phyloP scores from a whole-genome alignment of 257 asterid genomes.

The Agastache rugosa region DNA sequence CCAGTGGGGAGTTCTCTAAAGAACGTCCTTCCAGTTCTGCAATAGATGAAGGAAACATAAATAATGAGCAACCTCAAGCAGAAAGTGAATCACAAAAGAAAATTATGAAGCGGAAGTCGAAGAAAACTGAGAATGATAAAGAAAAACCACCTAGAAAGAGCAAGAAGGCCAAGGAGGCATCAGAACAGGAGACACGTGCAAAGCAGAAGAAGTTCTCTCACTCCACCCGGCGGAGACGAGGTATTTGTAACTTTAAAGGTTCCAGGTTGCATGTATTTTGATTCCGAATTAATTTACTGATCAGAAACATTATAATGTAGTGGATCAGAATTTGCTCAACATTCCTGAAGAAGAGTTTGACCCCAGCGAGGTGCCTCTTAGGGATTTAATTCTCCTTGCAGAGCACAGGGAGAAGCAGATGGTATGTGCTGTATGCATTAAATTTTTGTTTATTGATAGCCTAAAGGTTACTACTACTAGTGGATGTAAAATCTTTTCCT shows the following conservation, averaged over 20 bases:
- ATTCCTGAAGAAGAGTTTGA: constrained; percentile 85
- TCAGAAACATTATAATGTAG: constrained; percentile 44
- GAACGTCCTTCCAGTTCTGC: constrained; percentile 44
- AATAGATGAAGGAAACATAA: constrained; percentile 45
- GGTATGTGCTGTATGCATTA: constrained; percentile 45
- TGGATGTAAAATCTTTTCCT: constrained; percentile 16
- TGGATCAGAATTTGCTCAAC: constrained; percentile 72
- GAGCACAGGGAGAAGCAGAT: constrained; percentile 73
- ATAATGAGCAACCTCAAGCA: constrained; percentile 48
- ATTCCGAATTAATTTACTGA: constrained; percentile 29
- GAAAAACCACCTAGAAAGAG: constrained; percentile 63
- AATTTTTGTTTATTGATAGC: not conserved
- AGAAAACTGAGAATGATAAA: constrained; percentile 49
- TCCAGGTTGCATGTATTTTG: constrained; percentile 22
- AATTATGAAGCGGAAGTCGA: constrained; percentile 49
- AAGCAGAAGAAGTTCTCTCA: constrained; percentile 80
- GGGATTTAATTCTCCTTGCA: constrained; percentile 79
- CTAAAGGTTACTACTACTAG: constrained; percentile 10
- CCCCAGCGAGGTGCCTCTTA: constrained; percentile 59
- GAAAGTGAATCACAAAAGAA: constrained; percentile 52
- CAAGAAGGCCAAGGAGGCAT: constrained; percentile 57
- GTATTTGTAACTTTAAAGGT: constrained; percentile 46
- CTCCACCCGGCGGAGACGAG: constrained; percentile 71
- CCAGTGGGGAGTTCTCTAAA: constrained; percentile 43
- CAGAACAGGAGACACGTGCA: constrained; percentile 48